A percentile compares a stretch with the other conserved stretches of the same genome.
phyloP scores from a whole-genome alignment of 352 stramenopile species.

The Pythium brassicae region DNA sequence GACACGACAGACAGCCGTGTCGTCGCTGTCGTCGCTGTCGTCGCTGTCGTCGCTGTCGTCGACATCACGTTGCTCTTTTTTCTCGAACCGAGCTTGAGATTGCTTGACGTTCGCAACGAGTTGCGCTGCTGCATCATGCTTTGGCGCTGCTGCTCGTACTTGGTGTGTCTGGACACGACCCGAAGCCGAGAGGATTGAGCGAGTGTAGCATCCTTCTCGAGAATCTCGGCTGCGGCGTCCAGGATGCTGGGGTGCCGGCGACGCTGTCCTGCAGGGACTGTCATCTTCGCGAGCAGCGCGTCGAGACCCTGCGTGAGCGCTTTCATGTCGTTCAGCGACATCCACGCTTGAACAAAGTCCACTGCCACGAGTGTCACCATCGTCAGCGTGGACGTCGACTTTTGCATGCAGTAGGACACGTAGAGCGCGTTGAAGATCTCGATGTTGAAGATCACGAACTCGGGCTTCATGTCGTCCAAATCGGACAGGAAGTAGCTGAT shows the following conservation, averaged over 20 bases:
- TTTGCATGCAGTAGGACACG: constrained; percentile 35
- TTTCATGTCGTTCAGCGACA: constrained; percentile 30
- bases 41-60: too few species aligned
- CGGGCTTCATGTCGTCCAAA: constrained; percentile 27
- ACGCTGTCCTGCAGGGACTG: background rate
- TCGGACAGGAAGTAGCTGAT: constrained; percentile 4
- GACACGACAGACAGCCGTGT: background rate
- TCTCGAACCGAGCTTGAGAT: background rate
- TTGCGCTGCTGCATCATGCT: background rate
- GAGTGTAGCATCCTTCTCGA: background rate
- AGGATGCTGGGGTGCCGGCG: background rate
- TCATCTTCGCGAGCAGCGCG: background rate
- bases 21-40: too few species aligned
- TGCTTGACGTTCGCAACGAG: background rate
- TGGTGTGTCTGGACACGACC: background rate
- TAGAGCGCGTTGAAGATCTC: constrained; percentile 52
- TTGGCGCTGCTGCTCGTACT: background rate
- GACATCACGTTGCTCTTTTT: background rate
- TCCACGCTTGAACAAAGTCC: constrained; percentile 28
- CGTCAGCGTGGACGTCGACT: constrained; percentile 18
- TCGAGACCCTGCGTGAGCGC: background rate
- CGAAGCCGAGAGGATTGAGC: background rate
- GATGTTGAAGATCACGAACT: constrained; percentile 47
- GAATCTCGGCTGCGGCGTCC: constrained; percentile 2
- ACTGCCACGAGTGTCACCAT: constrained; percentile 24